Conservation (phyloP, 2,329 filamentous ascomycete genomes). For the Arthrobotrys sinensis region DNA sequence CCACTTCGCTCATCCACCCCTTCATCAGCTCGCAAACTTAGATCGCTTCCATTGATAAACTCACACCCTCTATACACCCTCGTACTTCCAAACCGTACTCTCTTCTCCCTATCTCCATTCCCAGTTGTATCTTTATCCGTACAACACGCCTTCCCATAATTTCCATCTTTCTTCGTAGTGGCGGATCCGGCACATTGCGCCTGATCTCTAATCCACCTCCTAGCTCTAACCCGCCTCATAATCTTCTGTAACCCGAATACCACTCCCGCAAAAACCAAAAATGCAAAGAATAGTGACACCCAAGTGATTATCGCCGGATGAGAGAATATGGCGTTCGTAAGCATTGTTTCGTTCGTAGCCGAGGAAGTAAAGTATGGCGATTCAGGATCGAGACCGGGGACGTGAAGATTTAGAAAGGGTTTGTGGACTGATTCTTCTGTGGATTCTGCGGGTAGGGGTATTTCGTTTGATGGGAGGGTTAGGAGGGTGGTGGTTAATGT, state of each 20-base stretch:
- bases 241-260: constrained; percentile 45
- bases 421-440: neutral
- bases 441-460: neutral
- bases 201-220: constrained; percentile 31
- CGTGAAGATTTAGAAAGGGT: neutral
- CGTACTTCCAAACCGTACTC: neutral
- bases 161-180: neutral
- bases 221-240: constrained; percentile 39
- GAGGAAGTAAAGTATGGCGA: constrained; percentile 29
- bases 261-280: constrained; percentile 21
- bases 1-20: constrained; percentile 42
- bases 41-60: constrained; percentile 50
- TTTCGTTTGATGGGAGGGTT: neutral
- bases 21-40: constrained; percentile 23
- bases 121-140: neutral
- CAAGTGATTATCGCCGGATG: constrained; percentile 43
- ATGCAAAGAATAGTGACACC: constrained; percentile 28
- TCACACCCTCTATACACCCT: constrained; percentile 24
- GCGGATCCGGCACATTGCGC: neutral
- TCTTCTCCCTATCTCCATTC: neutral
- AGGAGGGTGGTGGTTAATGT: neutral
- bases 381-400: constrained; percentile 21
- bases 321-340: constrained; percentile 45
- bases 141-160: neutral
- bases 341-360: constrained; percentile 20